Evolutionary conservation across 257 asterid species (phyloP), one percentile per base, ranked within the genome.

Genomic region (Solanum stenotomum): DNA sequence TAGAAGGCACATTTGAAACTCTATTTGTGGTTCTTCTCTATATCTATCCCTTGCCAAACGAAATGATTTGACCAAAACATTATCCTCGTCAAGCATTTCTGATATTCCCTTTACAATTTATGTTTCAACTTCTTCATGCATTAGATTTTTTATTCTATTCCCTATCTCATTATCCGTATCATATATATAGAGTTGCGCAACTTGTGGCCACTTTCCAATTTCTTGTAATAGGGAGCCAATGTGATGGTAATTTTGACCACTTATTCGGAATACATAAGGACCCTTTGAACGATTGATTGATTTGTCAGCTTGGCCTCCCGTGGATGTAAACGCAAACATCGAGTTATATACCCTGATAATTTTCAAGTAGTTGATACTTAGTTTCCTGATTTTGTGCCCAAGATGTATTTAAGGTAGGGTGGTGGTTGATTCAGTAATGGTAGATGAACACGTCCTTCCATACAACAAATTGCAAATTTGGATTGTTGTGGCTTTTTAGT

Each of bases 1-100:
- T 18, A 56, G 2, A 5, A 56, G n/a, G 25, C n/a, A 0, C 2
- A 56, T 7, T 0, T 3, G 10, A 56, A 56, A 68, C 31, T 4
- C 27, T 23, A 5, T 3, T 63, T n/a, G 3, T 23, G 33, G 71
- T 3, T 63, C 15, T 10, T 63, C 71, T 63, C 6, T n/a, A 10
- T 63, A 63, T 63, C 16, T 23, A 63, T 63, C 5, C 71, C 71
- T n/a, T 23, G 31, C 1, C 7, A 23, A 23, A 4, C 15, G 16
- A n/a, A 65, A 65, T 67, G 10, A 27, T 5, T 67, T 25, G 1
- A 67, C 20, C 9, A 67, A 67, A 67, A 67, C 10, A 27, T 67
- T 67, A 27, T 29, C 12, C 5, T 31, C 6, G n/a, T 31, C 77
- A 2, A 70, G 23, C 12, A 31, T 70, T 27, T 68, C 6, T 15